Evolutionary conservation across 2,329 filamentous ascomycete genomes (phyloP), one percentile per base, ranked within the genome.

Genomic region (Colletotrichum euphorbiae): DNA sequence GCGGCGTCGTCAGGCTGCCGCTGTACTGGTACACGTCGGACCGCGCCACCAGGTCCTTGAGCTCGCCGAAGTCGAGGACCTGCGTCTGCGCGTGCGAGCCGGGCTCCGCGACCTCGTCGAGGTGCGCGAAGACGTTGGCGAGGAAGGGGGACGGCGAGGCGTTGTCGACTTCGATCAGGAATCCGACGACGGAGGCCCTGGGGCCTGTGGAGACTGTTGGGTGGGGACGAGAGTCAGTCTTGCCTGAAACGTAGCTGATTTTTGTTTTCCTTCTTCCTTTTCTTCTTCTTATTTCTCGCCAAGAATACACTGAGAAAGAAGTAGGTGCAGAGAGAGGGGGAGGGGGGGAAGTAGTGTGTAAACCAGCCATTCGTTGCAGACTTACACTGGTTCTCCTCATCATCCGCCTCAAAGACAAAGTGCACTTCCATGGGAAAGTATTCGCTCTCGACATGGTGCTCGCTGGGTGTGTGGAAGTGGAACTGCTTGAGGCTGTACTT

Each of bases 1-100:
- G 88, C 19, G 89, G 88, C 0, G 87, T 90, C 45, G 88, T 90
- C 52, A 90, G 80, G 17, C 86, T 89, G 19, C 88, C 88, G 12
- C 77, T 75, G 79, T 90, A 90, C 66, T 81, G 80, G 72, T 81
- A 83, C 61, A 86, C 76, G 4, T 78, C 78, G 3, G 73, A 73
- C 24, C 79, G 75, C 2, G 75, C 59, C 52, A 86, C 73, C 43
- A 78, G 74, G 8, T 71, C 52, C 33, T 77, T 74, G 0, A 87
- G 74, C 54, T 77, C 77, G 36, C 73, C 72, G 77, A 86, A 84
- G 74, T 81, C 75, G 8, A 87, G 80, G 5, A 73, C 60, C 9
- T 72, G 72, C 4, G 81, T 82, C 56, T 73, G 68, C 8, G 76
- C 76, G 12, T 71, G 71, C 63, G 77, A 76, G 36, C 85, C 85